A percentile compares a stretch with the other conserved stretches of the same genome.
Evolutionary conservation across 139 green algal species (phyloP).

Genomic region (Axilococcus clingmanii): DNA sequence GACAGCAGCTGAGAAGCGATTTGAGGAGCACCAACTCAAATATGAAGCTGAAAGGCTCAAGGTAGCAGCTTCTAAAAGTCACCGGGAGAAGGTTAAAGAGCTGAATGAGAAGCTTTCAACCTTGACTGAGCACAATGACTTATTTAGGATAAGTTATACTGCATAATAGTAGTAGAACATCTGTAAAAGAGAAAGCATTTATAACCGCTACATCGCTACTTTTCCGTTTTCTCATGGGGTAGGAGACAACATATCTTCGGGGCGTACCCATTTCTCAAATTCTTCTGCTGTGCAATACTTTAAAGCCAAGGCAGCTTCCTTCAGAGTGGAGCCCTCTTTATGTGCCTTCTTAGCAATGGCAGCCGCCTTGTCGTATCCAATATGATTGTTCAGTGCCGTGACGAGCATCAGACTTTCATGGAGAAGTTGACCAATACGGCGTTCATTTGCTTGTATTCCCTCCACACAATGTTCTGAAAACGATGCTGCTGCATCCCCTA

Average conservation of each 20-base stretch:
- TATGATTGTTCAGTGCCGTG: constrained; percentile 81
- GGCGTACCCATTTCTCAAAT: constrained; percentile 84
- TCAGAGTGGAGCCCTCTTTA: constrained; percentile 78
- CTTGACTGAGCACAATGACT: constrained; percentile 24
- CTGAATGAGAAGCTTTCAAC: constrained; percentile 28
- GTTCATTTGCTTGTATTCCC: constrained; percentile 65
- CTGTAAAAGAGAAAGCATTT: neutral
- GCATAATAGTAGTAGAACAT: neutral
- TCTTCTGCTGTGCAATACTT: constrained; percentile 57
- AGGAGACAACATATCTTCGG: constrained; percentile 79
- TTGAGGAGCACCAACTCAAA: constrained; percentile 47
- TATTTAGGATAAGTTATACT: constrained; percentile 16
- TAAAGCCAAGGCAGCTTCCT: constrained; percentile 72
- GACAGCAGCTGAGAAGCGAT: constrained; percentile 69
- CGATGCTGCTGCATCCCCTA: constrained; percentile 65
- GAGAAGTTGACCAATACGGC: constrained; percentile 71
- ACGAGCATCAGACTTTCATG: constrained; percentile 94
- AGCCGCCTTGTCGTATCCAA: constrained; percentile 94
- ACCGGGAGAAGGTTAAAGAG: constrained; percentile 67
- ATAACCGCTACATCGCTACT: no score
- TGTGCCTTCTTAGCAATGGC: constrained; percentile 91
- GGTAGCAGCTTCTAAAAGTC: constrained; percentile 64
- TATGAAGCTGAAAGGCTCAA: constrained; percentile 54
- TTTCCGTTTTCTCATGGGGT: constrained; percentile 12
- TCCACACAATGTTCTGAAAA: constrained; percentile 70